Base-by-base conservation (phyloP, 768 basidiomycete species). In the Panaeolus papilionaceus region DNA sequence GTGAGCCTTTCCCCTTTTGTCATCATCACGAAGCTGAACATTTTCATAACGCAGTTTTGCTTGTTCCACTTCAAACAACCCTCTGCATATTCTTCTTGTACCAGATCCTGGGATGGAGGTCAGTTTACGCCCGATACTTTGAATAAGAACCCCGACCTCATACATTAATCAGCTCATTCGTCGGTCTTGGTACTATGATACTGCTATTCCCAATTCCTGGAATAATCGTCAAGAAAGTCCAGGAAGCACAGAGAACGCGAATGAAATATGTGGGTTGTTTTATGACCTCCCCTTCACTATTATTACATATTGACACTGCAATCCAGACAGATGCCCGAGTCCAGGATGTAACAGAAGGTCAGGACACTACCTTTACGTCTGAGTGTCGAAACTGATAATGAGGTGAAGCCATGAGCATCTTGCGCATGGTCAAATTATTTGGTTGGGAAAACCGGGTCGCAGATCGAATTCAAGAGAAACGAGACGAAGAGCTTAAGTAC, bases 391-490 rank as follows among this genome's bases (percentile, higher is more conserved):
- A 39, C n/a, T 28, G 26, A 23, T 28, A 58, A 44, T 61, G 61
- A 61, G 63, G 37, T 10, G 33, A 79, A 87, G 87, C 80, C 2
- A 80, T 88, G 73, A 83, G 81, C 66, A 82, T 86, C 28, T 73
- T 89, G 14, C 85, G 89, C 23, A 90, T 91, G 86, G 79, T 91
- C 73, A 92, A 92, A 76, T 77, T 92, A 54, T 92, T 93, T 71
- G 91, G 83, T 14, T 85, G 91, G 84, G 83, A 89, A 82, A 83
- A 84, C 64, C 83, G 86, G 54, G 84, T 90, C 73, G 79, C 83
- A 42, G 75, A 82, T 11, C 81, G 81, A 63, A 79, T 93, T 47
- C 77, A 81, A 23, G 81, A 83, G 49, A 86, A 87, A 69, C 84
- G 92, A 66, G 84, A 89, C 54, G 83, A 84, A 14, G 92, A 93